Conservation (phyloP, 192 early-diverging fungal species). For the Backusella tuberculispora region DNA sequence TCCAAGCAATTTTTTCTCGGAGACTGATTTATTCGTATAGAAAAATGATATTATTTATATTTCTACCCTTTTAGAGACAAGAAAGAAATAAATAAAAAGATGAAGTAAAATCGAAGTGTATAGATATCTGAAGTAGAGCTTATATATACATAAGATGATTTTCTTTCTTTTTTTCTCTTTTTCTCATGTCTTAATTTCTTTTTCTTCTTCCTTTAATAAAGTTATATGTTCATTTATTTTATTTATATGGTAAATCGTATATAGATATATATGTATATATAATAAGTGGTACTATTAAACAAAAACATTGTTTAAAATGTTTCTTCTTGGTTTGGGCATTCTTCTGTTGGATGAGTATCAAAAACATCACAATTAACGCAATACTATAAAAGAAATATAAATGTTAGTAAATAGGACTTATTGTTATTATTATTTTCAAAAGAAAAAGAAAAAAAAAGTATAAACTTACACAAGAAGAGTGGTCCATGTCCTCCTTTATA, state of each 20-base stretch:
- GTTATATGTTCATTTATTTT: conserved; percentile 3
- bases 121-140: too few species aligned
- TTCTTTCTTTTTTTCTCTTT: neutral
- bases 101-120: too few species aligned
- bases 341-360: conserved; percentile 67
- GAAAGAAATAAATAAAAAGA: too few species aligned
- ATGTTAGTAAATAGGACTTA: neutral
- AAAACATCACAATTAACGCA: conserved; percentile 81
- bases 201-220: neutral
- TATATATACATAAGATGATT: neutral
- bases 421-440: neutral
- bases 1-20: too few species aligned
- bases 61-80: too few species aligned
- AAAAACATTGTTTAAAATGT: conserved; percentile 53
- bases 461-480: conserved; percentile 10
- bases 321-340: conserved; percentile 74
- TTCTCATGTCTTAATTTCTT: neutral
- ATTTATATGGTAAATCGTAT: neutral
- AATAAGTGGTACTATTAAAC: neutral
- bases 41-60: too few species aligned
- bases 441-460: too few species aligned
- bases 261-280: neutral
- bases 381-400: conserved; percentile 43
- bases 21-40: too few species aligned
- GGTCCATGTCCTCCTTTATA: neutral